These are phyloP conservation scores for Periconia sp. DNA, from an alignment of 2,329 filamentous ascomycete species.

Conservation along the genomic window DNA sequence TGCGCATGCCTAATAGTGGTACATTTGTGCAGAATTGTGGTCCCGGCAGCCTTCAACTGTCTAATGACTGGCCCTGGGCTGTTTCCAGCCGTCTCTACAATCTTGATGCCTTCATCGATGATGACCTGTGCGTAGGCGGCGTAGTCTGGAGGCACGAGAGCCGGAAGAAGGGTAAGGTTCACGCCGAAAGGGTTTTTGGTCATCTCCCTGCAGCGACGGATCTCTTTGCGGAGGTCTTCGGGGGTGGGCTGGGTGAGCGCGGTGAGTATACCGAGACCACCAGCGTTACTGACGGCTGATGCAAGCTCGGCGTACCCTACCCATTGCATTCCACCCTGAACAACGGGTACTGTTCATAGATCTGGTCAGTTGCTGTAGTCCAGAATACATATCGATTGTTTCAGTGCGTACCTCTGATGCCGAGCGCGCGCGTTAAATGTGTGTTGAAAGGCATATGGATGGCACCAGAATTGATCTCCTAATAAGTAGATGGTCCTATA, in stretches of 20 bases:
- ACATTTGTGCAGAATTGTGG: slow-evolving; percentile 92
- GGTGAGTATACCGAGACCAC: slow-evolving; percentile 78
- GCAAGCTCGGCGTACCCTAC: slow-evolving; percentile 80
- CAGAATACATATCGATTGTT: not conserved
- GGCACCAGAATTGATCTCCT: not conserved
- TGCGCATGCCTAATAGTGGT: slow-evolving; percentile 93
- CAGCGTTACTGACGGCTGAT: slow-evolving; percentile 66
- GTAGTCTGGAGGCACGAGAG: slow-evolving; percentile 90
- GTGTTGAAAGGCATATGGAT: slow-evolving; percentile 64
- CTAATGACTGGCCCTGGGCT: slow-evolving; percentile 86
- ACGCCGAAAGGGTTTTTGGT: slow-evolving; percentile 83
- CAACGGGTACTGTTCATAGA: slow-evolving; percentile 65
- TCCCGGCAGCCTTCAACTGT: slow-evolving; percentile 77
- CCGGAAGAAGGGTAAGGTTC: slow-evolving; percentile 90
- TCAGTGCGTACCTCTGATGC: slow-evolving; percentile 50
- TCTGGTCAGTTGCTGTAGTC: slow-evolving; percentile 47
- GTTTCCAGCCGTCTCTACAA: slow-evolving; percentile 94
- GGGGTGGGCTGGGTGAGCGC: slow-evolving; percentile 91
- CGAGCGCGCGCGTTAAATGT: slow-evolving; percentile 62
- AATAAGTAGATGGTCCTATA: not conserved
- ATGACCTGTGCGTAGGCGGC: slow-evolving; percentile 86
- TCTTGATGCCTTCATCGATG: slow-evolving; percentile 87
- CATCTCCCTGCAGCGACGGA: slow-evolving; percentile 79
- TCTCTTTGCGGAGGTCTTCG: slow-evolving; percentile 90
- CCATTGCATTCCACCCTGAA: slow-evolving; percentile 88